phyloP scores from a whole-genome alignment of 345 rosid genomes.

The Melaleuca quinquenervia region DNA sequence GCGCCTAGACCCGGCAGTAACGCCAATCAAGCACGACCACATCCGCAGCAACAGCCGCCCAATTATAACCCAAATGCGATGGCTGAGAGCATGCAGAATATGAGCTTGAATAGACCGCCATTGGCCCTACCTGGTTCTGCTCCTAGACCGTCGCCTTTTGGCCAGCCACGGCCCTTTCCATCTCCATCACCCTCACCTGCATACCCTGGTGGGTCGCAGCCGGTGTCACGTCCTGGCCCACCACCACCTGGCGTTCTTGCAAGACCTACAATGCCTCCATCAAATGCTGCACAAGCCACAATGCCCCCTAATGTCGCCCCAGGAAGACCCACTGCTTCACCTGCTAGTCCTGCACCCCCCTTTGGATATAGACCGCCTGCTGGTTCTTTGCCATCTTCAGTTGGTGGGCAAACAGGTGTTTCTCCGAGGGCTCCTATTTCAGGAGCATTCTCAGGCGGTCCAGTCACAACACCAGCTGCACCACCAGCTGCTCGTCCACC shows the following conservation, averaged over 20 bases:
- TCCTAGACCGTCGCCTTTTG: conserved; percentile 55
- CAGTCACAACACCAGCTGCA: conserved; percentile 4
- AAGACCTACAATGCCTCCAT: conserved; percentile 44
- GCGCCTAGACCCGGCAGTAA: conserved; percentile 43
- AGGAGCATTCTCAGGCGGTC: conserved; percentile 16
- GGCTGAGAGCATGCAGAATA: conserved; percentile 53
- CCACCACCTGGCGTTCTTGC: conserved; percentile 26
- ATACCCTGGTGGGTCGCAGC: conserved; percentile 5
- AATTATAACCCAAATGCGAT: conserved; percentile 35
- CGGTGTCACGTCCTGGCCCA: conserved; percentile 57
- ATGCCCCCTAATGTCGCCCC: conserved; percentile 31
- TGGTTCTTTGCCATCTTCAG: conserved; percentile 25
- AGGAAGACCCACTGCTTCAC: conserved; percentile 50
- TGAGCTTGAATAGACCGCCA: conserved; percentile 44
- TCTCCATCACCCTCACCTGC: conserved; percentile 30
- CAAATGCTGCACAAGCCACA: conserved; percentile 33
- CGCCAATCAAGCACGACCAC: neutral
- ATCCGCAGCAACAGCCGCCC: conserved; percentile 28
- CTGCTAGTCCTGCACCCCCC: conserved; percentile 36
- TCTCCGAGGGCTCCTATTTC: conserved; percentile 9
- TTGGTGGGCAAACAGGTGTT: conserved; percentile 12
- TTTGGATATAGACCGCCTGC: conserved; percentile 57
- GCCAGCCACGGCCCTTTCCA: conserved; percentile 40
- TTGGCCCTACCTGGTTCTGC: conserved; percentile 34
- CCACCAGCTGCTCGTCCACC: conserved; percentile 37